A percentile compares a stretch with the other conserved stretches of the same genome.
These are phyloP conservation scores for Trametes sp. DNA, from an alignment of 1,284 basidiomycete genomes.

Conservation along the genomic window DNA sequence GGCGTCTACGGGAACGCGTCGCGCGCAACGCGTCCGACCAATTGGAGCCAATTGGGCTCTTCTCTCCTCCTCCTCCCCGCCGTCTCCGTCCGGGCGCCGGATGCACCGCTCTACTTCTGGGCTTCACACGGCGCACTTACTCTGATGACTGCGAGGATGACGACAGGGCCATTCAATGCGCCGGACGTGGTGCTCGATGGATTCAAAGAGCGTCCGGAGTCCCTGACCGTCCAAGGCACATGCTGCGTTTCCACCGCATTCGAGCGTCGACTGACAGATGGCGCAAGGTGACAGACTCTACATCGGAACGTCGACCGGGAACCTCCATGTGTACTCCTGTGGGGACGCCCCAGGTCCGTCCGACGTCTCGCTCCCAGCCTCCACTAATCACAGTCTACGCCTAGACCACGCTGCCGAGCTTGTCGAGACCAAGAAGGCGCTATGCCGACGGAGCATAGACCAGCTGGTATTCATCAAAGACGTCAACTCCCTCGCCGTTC, in stretches of 20 bases:
- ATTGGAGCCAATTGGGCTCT: not conserved
- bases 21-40: constrained; percentile 2
- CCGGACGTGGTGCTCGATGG: constrained; percentile 50
- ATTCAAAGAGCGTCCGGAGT: constrained; percentile 57
- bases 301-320: constrained; percentile 77
- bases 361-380: not conserved
- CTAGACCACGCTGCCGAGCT: constrained; percentile 53
- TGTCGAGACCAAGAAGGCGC: constrained; percentile 68
- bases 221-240: constrained; percentile 60
- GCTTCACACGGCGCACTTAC: too few relatives aligned
- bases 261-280: constrained; percentile 14
- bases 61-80: constrained; percentile 1
- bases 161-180: constrained; percentile 54
- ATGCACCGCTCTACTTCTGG: not conserved
- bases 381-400: constrained; percentile 35
- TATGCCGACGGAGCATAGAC: constrained; percentile 75
- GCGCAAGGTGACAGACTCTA: constrained; percentile 76
- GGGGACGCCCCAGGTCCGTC: constrained; percentile 48
- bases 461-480: constrained; percentile 87
- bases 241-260: not conserved
- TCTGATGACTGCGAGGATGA: not conserved
- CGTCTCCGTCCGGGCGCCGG: not conserved
- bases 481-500: constrained; percentile 80
- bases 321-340: constrained; percentile 70
- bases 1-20: constrained; percentile 10